Evolutionary conservation across 2,329 filamentous ascomycete species (phyloP).

Genomic region (Paraconiothyrium sp.): DNA sequence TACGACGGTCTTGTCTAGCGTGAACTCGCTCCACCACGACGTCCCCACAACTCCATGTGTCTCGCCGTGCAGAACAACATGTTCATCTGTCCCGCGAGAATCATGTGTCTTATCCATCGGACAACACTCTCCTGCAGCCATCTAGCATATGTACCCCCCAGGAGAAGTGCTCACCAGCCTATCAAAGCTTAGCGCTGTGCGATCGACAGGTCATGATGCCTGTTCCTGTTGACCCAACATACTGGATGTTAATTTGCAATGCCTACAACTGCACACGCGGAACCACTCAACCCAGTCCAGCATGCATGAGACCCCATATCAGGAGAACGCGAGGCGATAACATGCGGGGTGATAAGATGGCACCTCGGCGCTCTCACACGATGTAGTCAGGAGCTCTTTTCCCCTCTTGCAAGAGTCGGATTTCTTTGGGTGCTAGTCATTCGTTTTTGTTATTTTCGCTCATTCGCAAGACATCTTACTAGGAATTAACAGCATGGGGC

Average conservation of each 20-base stretch:
- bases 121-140: not conserved
- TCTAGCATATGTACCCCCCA: not conserved
- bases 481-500: not conserved
- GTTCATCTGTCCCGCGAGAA: not conserved
- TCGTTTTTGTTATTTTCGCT: not conserved
- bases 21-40: not conserved
- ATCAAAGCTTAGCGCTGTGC: conserved; percentile 15
- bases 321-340: conserved; percentile 11
- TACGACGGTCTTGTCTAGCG: not conserved
- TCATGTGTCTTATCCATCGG: not conserved
- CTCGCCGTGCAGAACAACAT: not conserved
- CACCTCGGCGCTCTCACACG: not conserved
- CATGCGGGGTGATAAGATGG: not conserved
- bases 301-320: conserved; percentile 6
- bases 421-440: not conserved
- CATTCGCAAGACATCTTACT: too few species aligned
- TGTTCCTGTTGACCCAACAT: conserved; percentile 18
- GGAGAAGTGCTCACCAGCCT: conserved; percentile 13
- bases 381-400: not conserved
- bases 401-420: not conserved
- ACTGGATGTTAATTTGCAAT: conserved; percentile 11
- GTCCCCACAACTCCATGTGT: not conserved
- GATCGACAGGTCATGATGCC: conserved; percentile 15
- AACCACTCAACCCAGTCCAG: conserved; percentile 5
- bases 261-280: conserved; percentile 6